phyloP scores from a whole-genome alignment of 768 basidiomycete genomes.

The Amanita muscaria region DNA sequence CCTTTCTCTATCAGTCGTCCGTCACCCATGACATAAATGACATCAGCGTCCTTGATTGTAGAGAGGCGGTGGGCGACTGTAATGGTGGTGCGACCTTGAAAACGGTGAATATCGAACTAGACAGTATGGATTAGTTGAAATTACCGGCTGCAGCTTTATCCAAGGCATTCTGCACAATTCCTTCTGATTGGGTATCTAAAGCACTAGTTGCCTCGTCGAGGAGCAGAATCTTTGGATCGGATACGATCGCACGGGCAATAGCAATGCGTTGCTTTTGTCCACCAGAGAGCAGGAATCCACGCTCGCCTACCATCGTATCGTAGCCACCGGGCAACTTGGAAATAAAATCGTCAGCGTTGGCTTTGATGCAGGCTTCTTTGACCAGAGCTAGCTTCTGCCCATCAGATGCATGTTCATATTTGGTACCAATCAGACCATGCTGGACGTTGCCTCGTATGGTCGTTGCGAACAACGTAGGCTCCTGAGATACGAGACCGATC shows the following conservation, averaged over 20 bases:
- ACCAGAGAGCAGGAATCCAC: constrained; percentile 77
- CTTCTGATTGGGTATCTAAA: constrained; percentile 82
- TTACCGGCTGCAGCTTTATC: constrained; percentile 72
- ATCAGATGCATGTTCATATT: constrained; percentile 55
- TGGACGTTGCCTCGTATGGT: constrained; percentile 77
- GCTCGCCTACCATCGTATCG: constrained; percentile 83
- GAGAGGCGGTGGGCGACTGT: constrained; percentile 76
- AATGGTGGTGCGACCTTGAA: constrained; percentile 66
- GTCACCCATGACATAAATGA: constrained; percentile 85
- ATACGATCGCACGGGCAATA: constrained; percentile 85
- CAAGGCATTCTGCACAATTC: constrained; percentile 83
- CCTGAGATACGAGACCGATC: constrained; percentile 85
- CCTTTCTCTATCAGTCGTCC: constrained; percentile 77
- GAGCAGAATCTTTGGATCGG: constrained; percentile 78
- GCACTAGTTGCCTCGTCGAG: constrained; percentile 86
- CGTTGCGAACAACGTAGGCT: constrained; percentile 80
- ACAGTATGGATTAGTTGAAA: constrained; percentile 32
- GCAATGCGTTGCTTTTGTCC: constrained; percentile 90
- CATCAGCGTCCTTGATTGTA: constrained; percentile 78
- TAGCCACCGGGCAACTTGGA: constrained; percentile 76
- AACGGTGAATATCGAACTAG: not conserved
- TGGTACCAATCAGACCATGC: constrained; percentile 75
- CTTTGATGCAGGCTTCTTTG: constrained; percentile 80
- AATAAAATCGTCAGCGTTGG: constrained; percentile 88
- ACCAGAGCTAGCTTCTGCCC: constrained; percentile 71